A percentile compares a stretch with the other conserved stretches of the same genome.
Evolutionary conservation across 2,329 filamentous ascomycete species (phyloP).

Genomic region (Lecanosticta acicola): DNA sequence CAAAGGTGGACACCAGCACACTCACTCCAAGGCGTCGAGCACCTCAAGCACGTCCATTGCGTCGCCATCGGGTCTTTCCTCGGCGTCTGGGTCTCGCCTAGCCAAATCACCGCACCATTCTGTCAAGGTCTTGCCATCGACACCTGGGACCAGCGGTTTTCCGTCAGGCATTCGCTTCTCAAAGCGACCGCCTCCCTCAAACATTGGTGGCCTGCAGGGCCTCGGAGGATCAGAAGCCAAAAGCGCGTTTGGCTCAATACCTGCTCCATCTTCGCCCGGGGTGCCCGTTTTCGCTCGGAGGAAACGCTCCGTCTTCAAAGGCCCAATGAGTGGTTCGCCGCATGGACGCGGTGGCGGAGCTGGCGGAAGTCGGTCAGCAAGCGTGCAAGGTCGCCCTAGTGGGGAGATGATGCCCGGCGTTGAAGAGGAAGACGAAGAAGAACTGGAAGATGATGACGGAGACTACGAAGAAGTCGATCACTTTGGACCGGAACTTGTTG

Average conservation of each 20-base stretch:
- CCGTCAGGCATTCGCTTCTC: constrained; percentile 75
- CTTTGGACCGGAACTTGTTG: constrained; percentile 24
- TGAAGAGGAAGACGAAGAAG: constrained; percentile 31
- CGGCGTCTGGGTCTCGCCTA: constrained; percentile 54
- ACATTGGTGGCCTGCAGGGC: constrained; percentile 26
- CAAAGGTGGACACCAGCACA: constrained; percentile 68
- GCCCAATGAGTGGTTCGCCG: constrained; percentile 56
- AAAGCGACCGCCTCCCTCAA: constrained; percentile 29
- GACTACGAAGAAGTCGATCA: constrained; percentile 25
- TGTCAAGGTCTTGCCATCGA: constrained; percentile 90
- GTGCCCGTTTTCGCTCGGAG: constrained; percentile 70
- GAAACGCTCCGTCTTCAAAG: constrained; percentile 77
- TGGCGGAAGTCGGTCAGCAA: constrained; percentile 42
- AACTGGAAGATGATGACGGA: constrained; percentile 21
- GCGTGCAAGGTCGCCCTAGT: constrained; percentile 61
- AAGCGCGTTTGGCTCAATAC: constrained; percentile 18
- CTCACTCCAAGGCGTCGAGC: constrained; percentile 90
- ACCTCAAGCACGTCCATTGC: constrained; percentile 71
- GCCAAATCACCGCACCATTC: constrained; percentile 78
- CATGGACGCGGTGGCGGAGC: constrained; percentile 16
- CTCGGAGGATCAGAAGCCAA: constrained; percentile 22
- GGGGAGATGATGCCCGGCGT: constrained; percentile 64
- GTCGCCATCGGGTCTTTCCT: constrained; percentile 39
- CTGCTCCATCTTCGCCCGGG: constrained; percentile 53
- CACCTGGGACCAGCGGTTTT: constrained; percentile 68